Conservation (phyloP, 75 land plant species). For the Pinus tabuliformis region DNA sequence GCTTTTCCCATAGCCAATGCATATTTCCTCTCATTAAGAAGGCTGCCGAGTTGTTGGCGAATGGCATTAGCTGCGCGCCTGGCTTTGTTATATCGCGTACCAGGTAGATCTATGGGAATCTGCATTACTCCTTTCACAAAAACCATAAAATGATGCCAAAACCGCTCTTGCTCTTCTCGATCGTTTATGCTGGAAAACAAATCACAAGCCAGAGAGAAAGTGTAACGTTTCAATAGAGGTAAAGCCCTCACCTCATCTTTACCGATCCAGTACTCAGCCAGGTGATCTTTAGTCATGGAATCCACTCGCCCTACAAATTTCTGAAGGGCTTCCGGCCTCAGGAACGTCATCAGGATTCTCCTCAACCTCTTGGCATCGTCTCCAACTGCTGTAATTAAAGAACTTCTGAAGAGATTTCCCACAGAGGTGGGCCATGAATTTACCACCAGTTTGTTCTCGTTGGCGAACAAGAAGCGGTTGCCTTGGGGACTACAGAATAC, state of each 20-base stretch:
- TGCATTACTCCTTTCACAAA: slow-evolving; percentile 11
- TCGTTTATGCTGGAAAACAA: slow-evolving; percentile 16
- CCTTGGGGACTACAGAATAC: slow-evolving; percentile 31
- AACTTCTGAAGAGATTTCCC: not conserved
- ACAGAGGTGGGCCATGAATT: slow-evolving; percentile 39
- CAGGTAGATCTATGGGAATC: slow-evolving; percentile 37
- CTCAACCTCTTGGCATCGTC: slow-evolving; percentile 2
- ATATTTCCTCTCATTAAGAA: slow-evolving; percentile 19
- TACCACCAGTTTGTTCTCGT: slow-evolving; percentile 45
- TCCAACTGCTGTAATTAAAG: not conserved
- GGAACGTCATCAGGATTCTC: slow-evolving; percentile 15
- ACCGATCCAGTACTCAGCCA: not conserved
- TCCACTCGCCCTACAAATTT: not conserved
- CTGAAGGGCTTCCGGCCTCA: slow-evolving; percentile 24
- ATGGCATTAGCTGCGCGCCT: slow-evolving; percentile 11
- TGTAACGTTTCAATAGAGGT: slow-evolving; percentile 17
- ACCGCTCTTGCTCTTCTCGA: not conserved
- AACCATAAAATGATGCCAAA: not conserved
- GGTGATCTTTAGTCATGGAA: not conserved
- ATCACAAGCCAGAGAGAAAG: not conserved
- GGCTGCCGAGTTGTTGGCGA: not conserved
- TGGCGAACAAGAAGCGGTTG: slow-evolving; percentile 46
- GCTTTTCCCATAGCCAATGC: slow-evolving; percentile 13
- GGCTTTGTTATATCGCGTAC: slow-evolving; percentile 24
- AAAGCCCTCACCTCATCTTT: not conserved